Conservation (phyloP, 495 filamentous ascomycete genomes). For the Tuber magnatum region DNA sequence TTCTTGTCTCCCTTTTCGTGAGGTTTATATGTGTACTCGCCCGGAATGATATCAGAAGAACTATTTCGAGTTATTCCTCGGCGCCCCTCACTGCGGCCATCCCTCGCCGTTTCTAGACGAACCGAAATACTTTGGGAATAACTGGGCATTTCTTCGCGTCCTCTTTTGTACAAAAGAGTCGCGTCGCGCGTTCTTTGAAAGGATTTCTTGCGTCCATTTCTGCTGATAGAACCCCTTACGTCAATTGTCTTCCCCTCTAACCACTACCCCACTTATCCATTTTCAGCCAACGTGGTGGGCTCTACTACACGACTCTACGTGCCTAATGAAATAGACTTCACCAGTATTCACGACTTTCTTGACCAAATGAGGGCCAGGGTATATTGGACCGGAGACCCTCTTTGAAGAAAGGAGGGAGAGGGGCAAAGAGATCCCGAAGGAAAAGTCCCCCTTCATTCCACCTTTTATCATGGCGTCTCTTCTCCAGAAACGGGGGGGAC, state of each 20-base stretch:
- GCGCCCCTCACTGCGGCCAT: not conserved
- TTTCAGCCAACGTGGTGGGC: constrained; percentile 14
- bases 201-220: constrained; percentile 31
- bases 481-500: not conserved
- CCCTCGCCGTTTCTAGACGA: not conserved
- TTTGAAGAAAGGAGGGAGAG: constrained; percentile 10
- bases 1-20: not conserved
- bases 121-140: constrained; percentile 11
- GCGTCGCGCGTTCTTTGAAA: constrained; percentile 27
- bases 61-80: not conserved
- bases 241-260: constrained; percentile 25
- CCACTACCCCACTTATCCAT: constrained; percentile 31
- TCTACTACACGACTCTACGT: constrained; percentile 17
- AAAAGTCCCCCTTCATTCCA: constrained; percentile 31
- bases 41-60: not conserved
- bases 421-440: not conserved
- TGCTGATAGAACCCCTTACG: constrained; percentile 20
- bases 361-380: constrained; percentile 21
- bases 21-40: not conserved
- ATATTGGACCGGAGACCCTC: constrained; percentile 18
- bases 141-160: constrained; percentile 33
- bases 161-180: constrained; percentile 9
- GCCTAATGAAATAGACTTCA: constrained; percentile 19
- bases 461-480: constrained; percentile 9
- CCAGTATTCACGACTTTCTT: constrained; percentile 25